phyloP scores from a whole-genome alignment of 306 rosid genomes.

The Glycyrrhiza uralensis region DNA sequence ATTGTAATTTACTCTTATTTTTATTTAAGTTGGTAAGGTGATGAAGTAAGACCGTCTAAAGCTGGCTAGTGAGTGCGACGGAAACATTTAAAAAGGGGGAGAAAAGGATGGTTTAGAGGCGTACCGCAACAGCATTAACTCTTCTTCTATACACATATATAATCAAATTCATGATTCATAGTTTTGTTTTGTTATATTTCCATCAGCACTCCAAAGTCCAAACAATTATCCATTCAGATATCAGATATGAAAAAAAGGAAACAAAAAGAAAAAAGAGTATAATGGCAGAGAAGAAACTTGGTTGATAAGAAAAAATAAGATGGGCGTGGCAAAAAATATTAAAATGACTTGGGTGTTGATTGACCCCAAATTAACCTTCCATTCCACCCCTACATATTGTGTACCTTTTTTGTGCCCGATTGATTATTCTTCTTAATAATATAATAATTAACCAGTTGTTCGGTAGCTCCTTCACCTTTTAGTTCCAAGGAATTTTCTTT shows the following conservation, averaged over 20 bases:
- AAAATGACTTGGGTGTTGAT: not conserved
- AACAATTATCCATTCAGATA: not conserved
- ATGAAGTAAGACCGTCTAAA: too few species aligned
- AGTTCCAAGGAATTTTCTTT: not conserved
- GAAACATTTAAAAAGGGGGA: too few species aligned
- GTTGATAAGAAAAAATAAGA: not conserved
- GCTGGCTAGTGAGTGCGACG: too few species aligned
- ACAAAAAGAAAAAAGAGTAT: not conserved
- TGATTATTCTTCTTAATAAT: not conserved
- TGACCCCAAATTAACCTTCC: too few species aligned
- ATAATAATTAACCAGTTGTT: not conserved
- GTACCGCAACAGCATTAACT: not conserved
- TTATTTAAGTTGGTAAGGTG: too few species aligned
- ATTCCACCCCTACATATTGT: not conserved
- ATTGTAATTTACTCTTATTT: too few species aligned
- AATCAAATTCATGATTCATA: not conserved
- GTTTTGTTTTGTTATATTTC: not conserved
- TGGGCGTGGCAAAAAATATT: not conserved
- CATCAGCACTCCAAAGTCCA: not conserved
- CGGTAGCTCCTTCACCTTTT: not conserved
- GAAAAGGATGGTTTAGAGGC: too few species aligned
- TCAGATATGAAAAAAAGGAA: not conserved
- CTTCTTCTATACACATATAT: not conserved
- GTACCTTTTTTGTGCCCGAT: not conserved
- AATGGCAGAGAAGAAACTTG: constrained; percentile 21